Evolutionary conservation across 345 rosid species (phyloP).

Genomic region (Raphanus sativus): DNA sequence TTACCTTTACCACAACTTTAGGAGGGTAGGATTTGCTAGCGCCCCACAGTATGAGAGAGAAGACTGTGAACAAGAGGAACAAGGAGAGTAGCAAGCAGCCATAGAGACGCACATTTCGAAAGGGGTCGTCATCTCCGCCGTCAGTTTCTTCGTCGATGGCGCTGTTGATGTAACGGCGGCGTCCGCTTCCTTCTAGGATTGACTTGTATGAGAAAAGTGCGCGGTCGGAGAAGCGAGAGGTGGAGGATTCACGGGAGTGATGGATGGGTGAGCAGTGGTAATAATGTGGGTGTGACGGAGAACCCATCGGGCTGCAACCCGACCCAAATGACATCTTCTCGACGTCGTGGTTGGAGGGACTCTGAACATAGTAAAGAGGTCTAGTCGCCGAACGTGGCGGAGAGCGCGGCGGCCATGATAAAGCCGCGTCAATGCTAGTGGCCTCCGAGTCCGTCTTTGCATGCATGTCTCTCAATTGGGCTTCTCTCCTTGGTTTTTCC

Average conservation of each 20-base stretch:
- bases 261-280: conserved; percentile 91
- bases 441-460: conserved; percentile 91
- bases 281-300: conserved; percentile 72
- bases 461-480: conserved; percentile 52
- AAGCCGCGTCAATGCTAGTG: conserved; percentile 66
- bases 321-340: conserved; percentile 98
- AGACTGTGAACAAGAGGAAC: conserved; percentile 54
- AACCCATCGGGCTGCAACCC: conserved; percentile 64
- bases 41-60: conserved; percentile 82
- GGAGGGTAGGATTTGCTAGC: conserved; percentile 79
- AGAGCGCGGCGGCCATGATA: conserved; percentile 64
- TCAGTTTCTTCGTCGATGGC: conserved; percentile 40
- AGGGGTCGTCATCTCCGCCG: conserved; percentile 28
- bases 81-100: conserved; percentile 53
- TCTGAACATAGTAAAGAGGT: conserved; percentile 86
- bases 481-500: neutral
- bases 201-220: conserved; percentile 60
- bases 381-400: conserved; percentile 49
- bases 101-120: conserved; percentile 57
- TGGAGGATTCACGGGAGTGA: conserved; percentile 95
- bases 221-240: conserved; percentile 75
- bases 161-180: conserved; percentile 32
- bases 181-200: conserved; percentile 35
- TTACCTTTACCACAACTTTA: conserved; percentile 65
- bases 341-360: conserved; percentile 91